phyloP scores from a whole-genome alignment of 345 rosid species.

The Acer yangbiense region DNA sequence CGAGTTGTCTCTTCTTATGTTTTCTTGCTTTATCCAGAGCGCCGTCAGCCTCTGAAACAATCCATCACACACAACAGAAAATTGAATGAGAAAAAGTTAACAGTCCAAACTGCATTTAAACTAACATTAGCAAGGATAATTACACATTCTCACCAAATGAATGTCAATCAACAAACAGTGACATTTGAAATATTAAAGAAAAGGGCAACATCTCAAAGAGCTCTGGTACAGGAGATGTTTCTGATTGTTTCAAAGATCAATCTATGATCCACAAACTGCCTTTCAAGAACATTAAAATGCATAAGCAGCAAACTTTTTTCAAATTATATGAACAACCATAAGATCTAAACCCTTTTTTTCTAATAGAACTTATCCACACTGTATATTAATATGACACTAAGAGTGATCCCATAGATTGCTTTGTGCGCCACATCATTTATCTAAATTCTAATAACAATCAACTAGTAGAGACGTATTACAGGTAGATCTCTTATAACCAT shows the following conservation, averaged over 20 bases:
- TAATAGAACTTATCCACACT: background rate
- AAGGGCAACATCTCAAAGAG: background rate
- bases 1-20: constrained; percentile 98
- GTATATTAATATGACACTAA: background rate
- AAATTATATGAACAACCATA: background rate
- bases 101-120: constrained; percentile 9
- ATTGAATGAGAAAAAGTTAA: constrained; percentile 13
- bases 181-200: background rate
- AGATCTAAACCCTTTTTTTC: background rate
- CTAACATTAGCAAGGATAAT: constrained; percentile 2
- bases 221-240: background rate
- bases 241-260: background rate
- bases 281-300: background rate
- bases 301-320: background rate
- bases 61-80: constrained; percentile 16
- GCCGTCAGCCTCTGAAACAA: constrained; percentile 94
- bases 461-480: background rate
- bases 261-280: background rate
- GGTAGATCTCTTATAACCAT: background rate
- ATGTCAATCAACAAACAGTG: background rate
- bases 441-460: background rate
- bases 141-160: background rate
- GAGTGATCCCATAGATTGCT: background rate
- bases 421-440: background rate
- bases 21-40: constrained; percentile 99